Conservation (phyloP, 1,284 basidiomycete species). For the Fistulinella cinereoalba region DNA sequence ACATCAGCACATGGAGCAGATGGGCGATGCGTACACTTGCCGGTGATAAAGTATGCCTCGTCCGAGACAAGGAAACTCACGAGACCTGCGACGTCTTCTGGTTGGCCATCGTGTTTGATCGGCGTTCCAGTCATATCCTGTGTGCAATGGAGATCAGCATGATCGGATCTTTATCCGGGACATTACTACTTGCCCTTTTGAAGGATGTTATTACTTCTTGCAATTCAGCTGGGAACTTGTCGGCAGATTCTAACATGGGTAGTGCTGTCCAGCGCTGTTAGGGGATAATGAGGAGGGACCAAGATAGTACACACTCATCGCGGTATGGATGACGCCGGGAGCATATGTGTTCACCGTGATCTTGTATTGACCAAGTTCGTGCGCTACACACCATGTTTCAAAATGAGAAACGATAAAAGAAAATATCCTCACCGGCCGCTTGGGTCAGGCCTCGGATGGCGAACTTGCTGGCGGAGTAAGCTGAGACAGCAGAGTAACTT, state of each 20-base stretch:
- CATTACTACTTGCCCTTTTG: not conserved
- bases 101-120: constrained; percentile 8
- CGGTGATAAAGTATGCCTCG: constrained; percentile 21
- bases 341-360: constrained; percentile 17
- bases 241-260: not conserved
- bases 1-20: not conserved
- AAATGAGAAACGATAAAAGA: not conserved
- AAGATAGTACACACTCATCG: constrained; percentile 3
- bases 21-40: not conserved
- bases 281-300: not conserved
- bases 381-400: not conserved
- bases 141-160: not conserved
- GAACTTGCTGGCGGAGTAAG: constrained; percentile 32
- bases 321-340: constrained; percentile 11
- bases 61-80: constrained; percentile 22
- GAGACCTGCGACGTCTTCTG: constrained; percentile 19
- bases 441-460: constrained; percentile 32
- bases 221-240: not conserved
- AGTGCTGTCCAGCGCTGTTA: not conserved
- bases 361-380: constrained; percentile 29
- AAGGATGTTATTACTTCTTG: not conserved
- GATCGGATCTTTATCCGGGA: not conserved
- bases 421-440: constrained; percentile 14
- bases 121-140: not conserved
- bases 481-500: not conserved